Evolutionary conservation across 2,329 filamentous ascomycete genomes (phyloP), one percentile per base, ranked within the genome.

Genomic region (Hypoxylon sp.): DNA sequence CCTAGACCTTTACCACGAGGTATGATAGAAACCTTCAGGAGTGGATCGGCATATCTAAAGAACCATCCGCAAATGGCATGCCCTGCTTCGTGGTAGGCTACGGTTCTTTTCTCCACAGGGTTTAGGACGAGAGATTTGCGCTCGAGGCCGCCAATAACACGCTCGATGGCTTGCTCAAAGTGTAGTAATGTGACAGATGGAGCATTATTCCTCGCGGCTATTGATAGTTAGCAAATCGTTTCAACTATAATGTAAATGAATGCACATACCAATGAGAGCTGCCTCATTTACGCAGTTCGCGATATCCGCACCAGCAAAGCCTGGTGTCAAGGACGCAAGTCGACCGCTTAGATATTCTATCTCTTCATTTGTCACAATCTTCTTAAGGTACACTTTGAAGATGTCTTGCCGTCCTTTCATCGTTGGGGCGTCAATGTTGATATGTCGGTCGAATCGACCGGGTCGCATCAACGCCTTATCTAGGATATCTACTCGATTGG

Each of bases 31-130:
- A 99, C 96, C 84, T 99, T 99, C 65, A 99, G 90, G 3, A 99
- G 89, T 17, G 96, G 96, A 76, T 99, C 96, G n/a, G 96, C 96
- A 79, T 92, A 94, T 81, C 93, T 89, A 83, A 99, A 93, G 85
- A 91, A 99, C 96, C 96, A 99, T 64, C 96, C 96, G 79, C 96
- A 99, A 79, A 99, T 97, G 71, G 96, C 96, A 80, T 99, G 96
- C 64, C 96, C 96, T 34, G 96, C 96, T 84, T 99, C 96, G 82
- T 99, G 96, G 81, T 99, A 99, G 4, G 96, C 96, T 46, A 98
- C 96, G 13, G 93, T 97, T 78, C 89, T 92, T 88, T 98, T 98
- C 84, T 99, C 96, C 75, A 94, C 89, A 0, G 96, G 95, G 72
- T 91, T 93, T 60, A 99, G 90, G 36, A 99, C 95, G 45, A 98